These are phyloP conservation scores for Ganoderma multipileum DNA, from an alignment of 1,284 basidiomycete species.

Conservation along the genomic window DNA sequence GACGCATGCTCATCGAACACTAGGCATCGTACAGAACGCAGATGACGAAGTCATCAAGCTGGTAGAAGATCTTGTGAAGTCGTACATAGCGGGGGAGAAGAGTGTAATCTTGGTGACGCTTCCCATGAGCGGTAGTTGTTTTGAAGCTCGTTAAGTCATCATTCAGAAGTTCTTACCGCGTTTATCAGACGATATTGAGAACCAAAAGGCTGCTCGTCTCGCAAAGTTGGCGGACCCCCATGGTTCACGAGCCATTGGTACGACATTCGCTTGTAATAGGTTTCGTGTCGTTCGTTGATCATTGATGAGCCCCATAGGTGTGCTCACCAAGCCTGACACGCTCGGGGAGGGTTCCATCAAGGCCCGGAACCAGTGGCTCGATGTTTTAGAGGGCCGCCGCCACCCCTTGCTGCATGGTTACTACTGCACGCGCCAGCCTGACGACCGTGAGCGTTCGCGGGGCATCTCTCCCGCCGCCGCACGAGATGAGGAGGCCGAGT, in stretches of 20 bases:
- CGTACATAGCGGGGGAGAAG: conserved; percentile 47
- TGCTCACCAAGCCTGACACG: neutral
- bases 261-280: neutral
- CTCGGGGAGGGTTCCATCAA: neutral
- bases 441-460: conserved; percentile 57
- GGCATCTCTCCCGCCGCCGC: conserved; percentile 46
- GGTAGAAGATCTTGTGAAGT: conserved; percentile 53
- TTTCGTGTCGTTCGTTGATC: neutral
- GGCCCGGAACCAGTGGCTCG: conserved; percentile 48
- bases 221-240: neutral
- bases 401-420: conserved; percentile 62
- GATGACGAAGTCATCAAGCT: conserved; percentile 40
- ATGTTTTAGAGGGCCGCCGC: conserved; percentile 54
- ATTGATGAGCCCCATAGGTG: neutral
- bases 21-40: neutral
- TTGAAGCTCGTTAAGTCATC: neutral
- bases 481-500: conserved; percentile 32
- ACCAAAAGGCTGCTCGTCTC: neutral
- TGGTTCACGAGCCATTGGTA: neutral
- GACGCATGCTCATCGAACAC: neutral
- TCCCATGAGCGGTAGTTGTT: conserved; percentile 61
- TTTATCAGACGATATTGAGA: neutral
- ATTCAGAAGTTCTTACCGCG: neutral
- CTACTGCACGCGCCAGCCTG: conserved; percentile 67
- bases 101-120: conserved; percentile 64